These are phyloP conservation scores for Amphibolis antarctica DNA, from an alignment of 106 monocot species.

Conservation along the genomic window DNA sequence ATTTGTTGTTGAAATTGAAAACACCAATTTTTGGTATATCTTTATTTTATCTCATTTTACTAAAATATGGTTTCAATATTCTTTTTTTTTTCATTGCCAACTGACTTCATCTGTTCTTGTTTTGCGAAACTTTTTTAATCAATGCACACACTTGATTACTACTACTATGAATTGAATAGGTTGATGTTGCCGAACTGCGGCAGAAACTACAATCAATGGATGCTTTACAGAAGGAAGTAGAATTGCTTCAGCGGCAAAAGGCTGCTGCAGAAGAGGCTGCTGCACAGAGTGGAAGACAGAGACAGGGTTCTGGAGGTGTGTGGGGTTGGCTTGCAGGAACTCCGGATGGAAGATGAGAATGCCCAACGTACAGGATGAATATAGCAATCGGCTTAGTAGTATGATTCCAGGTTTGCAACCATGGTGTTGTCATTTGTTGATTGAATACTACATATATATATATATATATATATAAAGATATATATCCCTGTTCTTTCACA, in stretches of 20 bases:
- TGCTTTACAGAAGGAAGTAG: constrained; percentile 59
- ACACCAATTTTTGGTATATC: too few relatives aligned
- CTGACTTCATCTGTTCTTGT: too few relatives aligned
- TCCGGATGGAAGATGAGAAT: not conserved
- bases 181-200: constrained; percentile 74
- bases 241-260: constrained; percentile 63
- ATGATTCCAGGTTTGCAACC: not conserved
- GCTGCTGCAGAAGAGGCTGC: constrained; percentile 52
- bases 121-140: too few relatives aligned
- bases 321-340: constrained; percentile 85
- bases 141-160: too few relatives aligned
- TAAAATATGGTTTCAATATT: too few relatives aligned
- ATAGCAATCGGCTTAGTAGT: not conserved
- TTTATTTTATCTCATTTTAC: too few relatives aligned
- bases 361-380: too few relatives aligned
- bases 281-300: constrained; percentile 36
- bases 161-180: too few relatives aligned
- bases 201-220: constrained; percentile 74
- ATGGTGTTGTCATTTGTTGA: not conserved
- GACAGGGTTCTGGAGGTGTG: constrained; percentile 61
- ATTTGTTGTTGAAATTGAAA: not conserved
- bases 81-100: too few relatives aligned
- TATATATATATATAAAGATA: too few relatives aligned
- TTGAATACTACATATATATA: not conserved
- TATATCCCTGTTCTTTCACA: not conserved